phyloP scores from a whole-genome alignment of 345 rosid genomes.

The Bretschneidera sinensis region DNA sequence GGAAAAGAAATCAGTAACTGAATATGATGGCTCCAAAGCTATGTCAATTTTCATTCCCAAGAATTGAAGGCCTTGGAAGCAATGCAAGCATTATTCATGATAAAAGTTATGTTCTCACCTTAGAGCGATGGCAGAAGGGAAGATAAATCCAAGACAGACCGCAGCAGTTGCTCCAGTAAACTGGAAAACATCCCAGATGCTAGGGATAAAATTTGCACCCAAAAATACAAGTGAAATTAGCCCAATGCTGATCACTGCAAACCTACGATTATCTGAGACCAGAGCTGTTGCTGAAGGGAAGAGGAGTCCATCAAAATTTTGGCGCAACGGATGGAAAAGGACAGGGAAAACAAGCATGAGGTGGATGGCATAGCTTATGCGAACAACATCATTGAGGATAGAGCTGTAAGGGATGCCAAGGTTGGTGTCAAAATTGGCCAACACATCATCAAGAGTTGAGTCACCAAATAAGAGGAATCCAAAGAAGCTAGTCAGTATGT shows the following conservation, averaged over 20 bases:
- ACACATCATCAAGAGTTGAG: conserved; percentile 65
- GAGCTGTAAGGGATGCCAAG: conserved; percentile 68
- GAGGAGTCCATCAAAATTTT: conserved; percentile 67
- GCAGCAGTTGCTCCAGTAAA: conserved; percentile 83
- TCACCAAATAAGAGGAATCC: conserved; percentile 76
- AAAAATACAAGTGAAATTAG: conserved; percentile 47
- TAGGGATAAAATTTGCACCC: conserved; percentile 72
- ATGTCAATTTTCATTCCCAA: too few species aligned
- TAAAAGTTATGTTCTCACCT: conserved; percentile 31
- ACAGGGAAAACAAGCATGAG: conserved; percentile 80
- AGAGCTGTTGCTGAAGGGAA: conserved; percentile 59
- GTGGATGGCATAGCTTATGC: conserved; percentile 68
- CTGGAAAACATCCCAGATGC: conserved; percentile 89
- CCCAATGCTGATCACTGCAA: conserved; percentile 41
- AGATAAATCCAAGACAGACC: conserved; percentile 73
- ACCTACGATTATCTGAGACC: conserved; percentile 42
- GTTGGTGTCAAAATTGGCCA: conserved; percentile 65
- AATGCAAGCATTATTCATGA: too few species aligned
- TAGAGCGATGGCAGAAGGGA: conserved; percentile 62
- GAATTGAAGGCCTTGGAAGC: too few species aligned
- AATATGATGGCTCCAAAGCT: background rate
- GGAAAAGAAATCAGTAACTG: background rate
- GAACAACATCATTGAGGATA: conserved; percentile 58
- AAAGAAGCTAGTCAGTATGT: conserved; percentile 57
- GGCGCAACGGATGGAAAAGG: conserved; percentile 61